phyloP scores from a whole-genome alignment of 441 rosid species.

The Jatropha podagrica region DNA sequence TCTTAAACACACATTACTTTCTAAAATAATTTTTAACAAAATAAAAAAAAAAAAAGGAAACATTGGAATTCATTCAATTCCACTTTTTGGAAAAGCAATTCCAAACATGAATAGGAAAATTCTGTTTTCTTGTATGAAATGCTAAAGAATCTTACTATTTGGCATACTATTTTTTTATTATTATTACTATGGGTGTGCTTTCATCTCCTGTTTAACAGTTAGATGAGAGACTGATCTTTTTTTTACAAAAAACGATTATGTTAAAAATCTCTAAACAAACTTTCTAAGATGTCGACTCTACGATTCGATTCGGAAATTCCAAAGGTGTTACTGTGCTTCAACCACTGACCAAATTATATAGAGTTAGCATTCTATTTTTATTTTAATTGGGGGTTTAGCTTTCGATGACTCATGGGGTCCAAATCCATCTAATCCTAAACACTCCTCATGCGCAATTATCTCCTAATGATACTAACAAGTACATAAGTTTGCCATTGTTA shows the following conservation, averaged over 20 bases:
- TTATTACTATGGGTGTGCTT: too few relatives aligned
- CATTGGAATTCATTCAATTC: not conserved
- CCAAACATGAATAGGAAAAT: not conserved
- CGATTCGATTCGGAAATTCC: too few relatives aligned
- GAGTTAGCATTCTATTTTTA: not conserved
- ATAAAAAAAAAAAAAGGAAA: not conserved
- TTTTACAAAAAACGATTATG: too few relatives aligned
- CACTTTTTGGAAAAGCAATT: not conserved
- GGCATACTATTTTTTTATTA: too few relatives aligned
- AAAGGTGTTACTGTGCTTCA: too few relatives aligned
- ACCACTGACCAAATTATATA: too few relatives aligned
- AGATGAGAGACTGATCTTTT: too few relatives aligned
- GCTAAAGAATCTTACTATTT: not conserved
- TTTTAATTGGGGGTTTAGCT: not conserved
- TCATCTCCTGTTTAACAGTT: too few relatives aligned
- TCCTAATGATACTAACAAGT: not conserved
- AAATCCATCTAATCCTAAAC: not conserved
- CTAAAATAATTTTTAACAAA: not conserved
- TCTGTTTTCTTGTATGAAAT: constrained; percentile 4
- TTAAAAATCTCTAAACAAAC: too few relatives aligned
- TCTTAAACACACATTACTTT: not conserved
- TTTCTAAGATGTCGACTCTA: too few relatives aligned
- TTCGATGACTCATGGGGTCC: not conserved
- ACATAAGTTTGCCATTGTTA: not conserved
- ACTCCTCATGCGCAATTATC: not conserved